Base-by-base conservation (phyloP, 331 rosid species). In the Phaseolus coccineus region DNA sequence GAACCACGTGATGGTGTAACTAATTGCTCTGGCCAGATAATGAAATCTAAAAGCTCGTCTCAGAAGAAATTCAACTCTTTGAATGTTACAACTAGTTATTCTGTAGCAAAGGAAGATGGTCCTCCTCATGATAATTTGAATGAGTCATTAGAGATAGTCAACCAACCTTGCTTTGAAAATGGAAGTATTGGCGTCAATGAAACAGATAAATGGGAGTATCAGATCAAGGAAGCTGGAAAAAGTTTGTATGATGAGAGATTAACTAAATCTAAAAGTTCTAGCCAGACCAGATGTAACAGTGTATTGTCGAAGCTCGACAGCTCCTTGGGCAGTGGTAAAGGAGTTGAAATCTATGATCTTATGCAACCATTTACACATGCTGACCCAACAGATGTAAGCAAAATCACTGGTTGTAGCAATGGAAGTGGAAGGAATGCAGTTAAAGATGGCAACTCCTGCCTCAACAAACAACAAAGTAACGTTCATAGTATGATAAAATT, bases 241-340 rank as follows among this genome's bases (percentile, higher is more conserved):
- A 82, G 69, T 62, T 64, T 7, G 35, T 65, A n/a, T 74, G 82
- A 39, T 46, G 73, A 85, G 81, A 84, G 79, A 75, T 69, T 79
- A 76, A 74, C 81, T 61, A 78, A 84, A 73, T 80, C 90, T 85
- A 79, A 78, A 82, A 82, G 71, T 83, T 77, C 89, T 65, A 64
- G 79, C 19, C 83, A 77, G 69, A 53, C 46, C 61, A 87, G 73
- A 2, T 47, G 25, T 77, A 31, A 35, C 52, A 61, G 74, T 56
- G 80, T 79, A 71, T 71, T 79, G 30, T 35, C 75, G 73, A 80
- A 75, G 78, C 51, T 52, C 79, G 89, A 75, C 52, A 76, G 59
- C 64, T 15, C 86, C 71, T 58, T 50, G 12, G 68, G 65, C 31
- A 65, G 78, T 74, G 74, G 50, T 68, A 69, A 62, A 25, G 73